phyloP scores from a whole-genome alignment of 352 stramenopile genomes.

The Pythium biforme region DNA sequence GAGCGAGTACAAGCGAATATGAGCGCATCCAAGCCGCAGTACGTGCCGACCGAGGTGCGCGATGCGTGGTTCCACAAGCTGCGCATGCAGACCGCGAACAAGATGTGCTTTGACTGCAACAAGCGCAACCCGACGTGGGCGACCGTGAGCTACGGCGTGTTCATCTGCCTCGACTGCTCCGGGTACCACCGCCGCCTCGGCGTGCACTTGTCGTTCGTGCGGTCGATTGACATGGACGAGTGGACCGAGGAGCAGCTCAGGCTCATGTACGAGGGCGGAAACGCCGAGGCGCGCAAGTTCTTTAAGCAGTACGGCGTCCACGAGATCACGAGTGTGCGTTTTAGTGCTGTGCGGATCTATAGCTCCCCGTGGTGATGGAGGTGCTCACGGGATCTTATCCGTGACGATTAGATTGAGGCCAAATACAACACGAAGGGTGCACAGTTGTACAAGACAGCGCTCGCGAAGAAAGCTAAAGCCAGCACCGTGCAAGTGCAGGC shows the following conservation, averaged over 20 bases:
- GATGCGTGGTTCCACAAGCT: constrained; percentile 89
- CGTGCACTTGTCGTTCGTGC: constrained; percentile 94
- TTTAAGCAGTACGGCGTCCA: constrained; percentile 91
- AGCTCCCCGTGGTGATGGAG: too few species aligned
- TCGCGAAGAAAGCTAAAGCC: constrained; percentile 84
- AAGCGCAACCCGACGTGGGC: constrained; percentile 95
- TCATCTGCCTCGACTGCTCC: constrained; percentile 96
- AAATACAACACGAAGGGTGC: constrained; percentile 92
- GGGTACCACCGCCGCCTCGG: constrained; percentile 92
- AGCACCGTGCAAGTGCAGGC: constrained; percentile 58
- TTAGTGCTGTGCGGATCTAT: too few species aligned
- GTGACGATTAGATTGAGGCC: constrained; percentile 82
- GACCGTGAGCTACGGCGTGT: constrained; percentile 94
- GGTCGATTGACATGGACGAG: constrained; percentile 95
- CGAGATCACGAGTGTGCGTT: constrained; percentile 83
- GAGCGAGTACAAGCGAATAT: neutral
- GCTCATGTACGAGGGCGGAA: constrained; percentile 93
- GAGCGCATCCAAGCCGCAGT: constrained; percentile 53
- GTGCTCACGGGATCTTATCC: neutral
- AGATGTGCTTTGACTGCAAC: constrained; percentile 96
- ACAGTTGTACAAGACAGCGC: constrained; percentile 83
- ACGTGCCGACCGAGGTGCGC: constrained; percentile 68
- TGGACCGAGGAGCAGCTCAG: constrained; percentile 95
- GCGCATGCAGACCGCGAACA: constrained; percentile 74
- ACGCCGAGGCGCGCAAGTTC: constrained; percentile 91